Evolutionary conservation across 2,329 filamentous ascomycete species (phyloP).

Genomic region (Xylariaceae sp.): DNA sequence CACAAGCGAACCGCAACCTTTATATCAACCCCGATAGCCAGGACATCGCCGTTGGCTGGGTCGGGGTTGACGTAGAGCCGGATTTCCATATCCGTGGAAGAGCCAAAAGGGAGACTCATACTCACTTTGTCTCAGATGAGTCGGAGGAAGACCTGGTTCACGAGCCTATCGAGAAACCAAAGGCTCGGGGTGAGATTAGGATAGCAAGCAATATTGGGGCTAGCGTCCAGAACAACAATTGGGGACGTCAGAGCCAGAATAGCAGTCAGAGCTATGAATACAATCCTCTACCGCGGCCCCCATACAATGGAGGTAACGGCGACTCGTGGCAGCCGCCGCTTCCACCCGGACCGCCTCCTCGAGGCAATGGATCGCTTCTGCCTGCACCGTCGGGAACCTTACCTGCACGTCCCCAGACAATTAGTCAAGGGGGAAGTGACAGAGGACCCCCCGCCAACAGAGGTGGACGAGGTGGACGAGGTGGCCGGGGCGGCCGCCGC

Average conservation of each 20-base stretch:
- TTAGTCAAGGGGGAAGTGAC: constrained; percentile 9
- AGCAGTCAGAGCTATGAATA: constrained; percentile 12
- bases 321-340: constrained; percentile 29
- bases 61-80: constrained; percentile 10
- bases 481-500: constrained; percentile 1
- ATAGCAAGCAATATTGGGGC: constrained; percentile 35
- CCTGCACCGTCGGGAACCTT: constrained; percentile 25
- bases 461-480: constrained; percentile 34
- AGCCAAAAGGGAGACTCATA: constrained; percentile 33
- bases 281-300: constrained; percentile 9
- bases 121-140: constrained; percentile 39
- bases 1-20: constrained; percentile 48
- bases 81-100: constrained; percentile 34
- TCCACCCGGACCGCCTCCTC: constrained; percentile 30
- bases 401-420: constrained; percentile 27
- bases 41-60: constrained; percentile 42
- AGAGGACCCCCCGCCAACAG: constrained; percentile 18
- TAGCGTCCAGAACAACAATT: constrained; percentile 7
- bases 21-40: constrained; percentile 53
- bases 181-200: constrained; percentile 29
- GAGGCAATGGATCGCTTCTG: constrained; percentile 15
- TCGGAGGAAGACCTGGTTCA: constrained; percentile 39
- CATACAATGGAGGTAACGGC: constrained; percentile 3
- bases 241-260: constrained; percentile 5
- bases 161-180: constrained; percentile 27